Evolutionary conservation across 352 stramenopile genomes (phyloP).

Genomic region (Globisporangium irregulare): DNA sequence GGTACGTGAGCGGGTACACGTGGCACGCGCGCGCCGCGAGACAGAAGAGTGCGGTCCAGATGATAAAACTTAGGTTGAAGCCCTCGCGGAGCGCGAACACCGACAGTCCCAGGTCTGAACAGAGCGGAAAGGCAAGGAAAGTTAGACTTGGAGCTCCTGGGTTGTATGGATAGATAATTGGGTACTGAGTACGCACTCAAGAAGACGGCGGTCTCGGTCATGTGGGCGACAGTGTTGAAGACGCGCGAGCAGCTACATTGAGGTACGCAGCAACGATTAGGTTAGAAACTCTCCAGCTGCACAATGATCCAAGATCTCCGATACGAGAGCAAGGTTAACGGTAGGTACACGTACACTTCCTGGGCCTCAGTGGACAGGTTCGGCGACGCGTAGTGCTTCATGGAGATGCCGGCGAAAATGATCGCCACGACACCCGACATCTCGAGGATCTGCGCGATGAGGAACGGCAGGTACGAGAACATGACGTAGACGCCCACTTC

Average conservation of each 20-base stretch:
- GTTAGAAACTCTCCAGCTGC: not conserved
- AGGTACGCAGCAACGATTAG: not conserved
- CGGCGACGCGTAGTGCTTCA: conserved; percentile 87
- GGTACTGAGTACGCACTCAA: conserved; percentile 54
- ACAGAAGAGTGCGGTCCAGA: conserved; percentile 85
- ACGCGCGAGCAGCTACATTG: conserved; percentile 68
- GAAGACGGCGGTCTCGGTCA: conserved; percentile 92
- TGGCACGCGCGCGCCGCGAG: conserved; percentile 80
- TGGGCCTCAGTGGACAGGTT: conserved; percentile 84
- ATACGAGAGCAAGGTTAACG: not conserved
- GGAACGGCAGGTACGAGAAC: conserved; percentile 84
- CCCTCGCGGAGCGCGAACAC: conserved; percentile 83
- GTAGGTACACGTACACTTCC: conserved; percentile 53
- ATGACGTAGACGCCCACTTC: conserved; percentile 89
- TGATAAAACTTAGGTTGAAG: conserved; percentile 83
- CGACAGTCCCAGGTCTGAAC: conserved; percentile 85
- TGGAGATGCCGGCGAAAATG: conserved; percentile 91
- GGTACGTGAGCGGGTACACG: conserved; percentile 84
- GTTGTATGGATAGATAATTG: conserved; percentile 5
- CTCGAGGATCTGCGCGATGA: conserved; percentile 65
- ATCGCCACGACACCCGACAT: conserved; percentile 93
- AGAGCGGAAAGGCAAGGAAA: not conserved
- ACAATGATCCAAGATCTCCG: not conserved
- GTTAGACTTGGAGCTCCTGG: not conserved
- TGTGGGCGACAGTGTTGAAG: conserved; percentile 90